Base-by-base conservation (phyloP, 2,329 filamentous ascomycete genomes). In the Fusarium haematococcum region DNA sequence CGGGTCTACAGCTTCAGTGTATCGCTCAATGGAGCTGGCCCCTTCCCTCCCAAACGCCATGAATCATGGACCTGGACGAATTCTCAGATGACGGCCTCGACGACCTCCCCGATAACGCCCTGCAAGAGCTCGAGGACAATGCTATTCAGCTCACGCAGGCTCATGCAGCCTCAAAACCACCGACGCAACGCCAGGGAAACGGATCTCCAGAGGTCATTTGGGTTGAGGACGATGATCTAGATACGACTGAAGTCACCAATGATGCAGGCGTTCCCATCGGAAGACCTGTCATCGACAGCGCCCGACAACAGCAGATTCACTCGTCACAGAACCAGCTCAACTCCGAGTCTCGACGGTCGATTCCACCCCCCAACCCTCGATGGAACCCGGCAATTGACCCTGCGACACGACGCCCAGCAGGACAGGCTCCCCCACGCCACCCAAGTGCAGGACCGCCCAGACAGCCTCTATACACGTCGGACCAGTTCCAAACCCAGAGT, bases 41-140 rank as follows among this genome's bases (percentile, higher is more conserved):
- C 54, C 20, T 59, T 39, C 20, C 48, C 52, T 18, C 10, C 39
- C 27, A 59, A 52, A 13, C 56, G 61, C 71, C 77, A 71, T 72
- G 65, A 72, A 73, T 62, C 67, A 84, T 84, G 83, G 82, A 84
- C 67, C 67, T 83, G 83, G 89, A 91, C 83, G 88, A 90, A 70
- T 92, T 91, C 79, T 89, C 87, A 68, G 91, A 92, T 79, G 91
- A 91, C 79, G 90, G 87, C 69, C 85, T 93, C 75, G 90, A 93
- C 80, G 85, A 88, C 45, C 83, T 93, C 48, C 88, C 90, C 73
- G 85, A 87, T 71, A 86, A 87, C 71, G 85, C 85, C 56, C 83
- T 93, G 5, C 86, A 90, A 75, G 90, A 92, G 79, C 88, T 93
- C 71, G 91, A 93, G 79, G 88, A 88, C 77, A 88, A 88, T 78